Base-by-base conservation (phyloP, 441 rosid genomes). In the Arabidopsis lyrata region DNA sequence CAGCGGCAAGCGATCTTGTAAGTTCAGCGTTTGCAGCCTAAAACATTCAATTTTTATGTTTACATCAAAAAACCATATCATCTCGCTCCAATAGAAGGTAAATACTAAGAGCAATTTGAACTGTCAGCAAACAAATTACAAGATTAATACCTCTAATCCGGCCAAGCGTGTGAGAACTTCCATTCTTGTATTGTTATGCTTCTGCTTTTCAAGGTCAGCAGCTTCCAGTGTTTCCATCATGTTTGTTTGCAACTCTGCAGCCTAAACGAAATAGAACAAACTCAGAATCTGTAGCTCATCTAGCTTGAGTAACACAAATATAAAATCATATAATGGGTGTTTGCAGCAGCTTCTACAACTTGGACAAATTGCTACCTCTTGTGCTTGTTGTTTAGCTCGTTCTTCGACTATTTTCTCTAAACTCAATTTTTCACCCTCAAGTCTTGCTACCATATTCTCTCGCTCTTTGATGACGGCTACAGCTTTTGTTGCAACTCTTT, bases 161-260 rank as follows among this genome's bases (percentile, higher is more conserved):
- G 92, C 91, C 82, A 92, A 77, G 58, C 86, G 86, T 53, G 88
- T 35, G 68, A 92, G 85, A 62, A 86, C 97, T 82, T 92, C 97
- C 94, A 89, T 95, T 84, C 97, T 89, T 66, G 99, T 95, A 72
- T 88, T 90, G 64, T 92, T 95, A 83, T 95, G 99, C 73, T 92
- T 95, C 86, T 86, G 92, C 82, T 92, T 92, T 82, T 95, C 97
- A 75, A 87, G 50, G 36, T 92, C 99, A 73, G 80, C 97, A 74
- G 97, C 99, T 14, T 92, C 92, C 90, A 95, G 86, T 31, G 90
- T 92, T 84, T 92, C 96, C 90, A 95, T 92, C 89, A 78, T 92
- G 48, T 87, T 90, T 60, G 92, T 85, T 81, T 95, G 99, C 77
- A 95, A 86, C 67, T 95, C 91, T 0, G 96, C 87, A 80, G 97